A percentile compares a stretch with the other conserved stretches of the same genome.
These are phyloP conservation scores for Cladosporium sp. DNA, from an alignment of 2,329 filamentous ascomycete species.

Conservation along the genomic window DNA sequence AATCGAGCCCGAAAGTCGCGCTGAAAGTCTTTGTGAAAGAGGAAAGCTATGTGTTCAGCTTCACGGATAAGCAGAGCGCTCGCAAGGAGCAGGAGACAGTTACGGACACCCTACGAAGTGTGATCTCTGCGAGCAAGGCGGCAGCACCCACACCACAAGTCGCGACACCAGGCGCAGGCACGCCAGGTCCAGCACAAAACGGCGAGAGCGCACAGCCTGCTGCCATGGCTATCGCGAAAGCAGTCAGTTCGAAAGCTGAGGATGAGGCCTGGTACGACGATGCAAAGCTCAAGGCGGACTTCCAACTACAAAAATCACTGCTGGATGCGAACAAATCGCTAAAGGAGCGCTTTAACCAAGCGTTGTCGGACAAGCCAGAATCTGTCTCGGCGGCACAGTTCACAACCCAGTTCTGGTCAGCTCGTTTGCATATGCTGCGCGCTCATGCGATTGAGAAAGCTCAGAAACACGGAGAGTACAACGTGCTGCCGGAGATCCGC, in stretches of 20 bases:
- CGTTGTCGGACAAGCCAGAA: slow-evolving; percentile 78
- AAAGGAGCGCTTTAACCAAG: slow-evolving; percentile 84
- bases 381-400: slow-evolving; percentile 79
- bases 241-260: slow-evolving; percentile 55
- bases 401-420: slow-evolving; percentile 92
- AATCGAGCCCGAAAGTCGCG: slow-evolving; percentile 85
- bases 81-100: slow-evolving; percentile 82
- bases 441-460: slow-evolving; percentile 86
- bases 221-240: slow-evolving; percentile 76
- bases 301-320: slow-evolving; percentile 82
- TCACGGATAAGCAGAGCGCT: slow-evolving; percentile 75
- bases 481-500: slow-evolving; percentile 88
- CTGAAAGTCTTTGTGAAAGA: slow-evolving; percentile 85
- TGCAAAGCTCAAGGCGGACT: slow-evolving; percentile 72
- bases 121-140: slow-evolving; percentile 71
- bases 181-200: slow-evolving; percentile 27
- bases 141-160: slow-evolving; percentile 32
- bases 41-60: slow-evolving; percentile 80
- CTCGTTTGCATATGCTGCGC: slow-evolving; percentile 79
- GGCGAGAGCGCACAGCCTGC: slow-evolving; percentile 53
- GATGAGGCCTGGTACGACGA: slow-evolving; percentile 78
- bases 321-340: slow-evolving; percentile 75
- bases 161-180: slow-evolving; percentile 28
- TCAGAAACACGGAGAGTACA: slow-evolving; percentile 88
- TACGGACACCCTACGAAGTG: slow-evolving; percentile 76